phyloP scores from a whole-genome alignment of 768 basidiomycete species.

The Termitomyces bulborhizus region DNA sequence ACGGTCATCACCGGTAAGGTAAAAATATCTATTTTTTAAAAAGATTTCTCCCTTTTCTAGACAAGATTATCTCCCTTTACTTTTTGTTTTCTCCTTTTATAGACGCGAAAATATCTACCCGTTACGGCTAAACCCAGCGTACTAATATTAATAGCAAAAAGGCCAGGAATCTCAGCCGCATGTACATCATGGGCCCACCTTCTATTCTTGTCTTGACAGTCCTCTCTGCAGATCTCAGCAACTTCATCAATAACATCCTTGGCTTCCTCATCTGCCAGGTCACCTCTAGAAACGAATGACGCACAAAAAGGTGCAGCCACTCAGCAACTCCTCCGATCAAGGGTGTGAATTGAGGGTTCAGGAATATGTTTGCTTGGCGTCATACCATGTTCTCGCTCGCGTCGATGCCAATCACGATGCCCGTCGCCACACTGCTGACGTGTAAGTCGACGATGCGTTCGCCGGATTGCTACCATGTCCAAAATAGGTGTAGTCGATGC shows the following conservation, averaged over 20 bases:
- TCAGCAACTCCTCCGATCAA: slow-evolving; percentile 47
- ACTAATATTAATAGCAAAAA: slow-evolving; percentile 29
- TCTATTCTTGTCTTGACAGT: slow-evolving; percentile 51
- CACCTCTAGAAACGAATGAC: slow-evolving; percentile 51
- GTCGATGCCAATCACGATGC: slow-evolving; percentile 66
- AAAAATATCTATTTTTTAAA: too few relatives aligned
- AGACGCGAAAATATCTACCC: too few relatives aligned
- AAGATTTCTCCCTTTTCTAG: too few relatives aligned
- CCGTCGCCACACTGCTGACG: slow-evolving; percentile 34
- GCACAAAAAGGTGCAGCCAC: slow-evolving; percentile 66
- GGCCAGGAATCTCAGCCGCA: slow-evolving; percentile 60
- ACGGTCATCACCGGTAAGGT: not conserved
- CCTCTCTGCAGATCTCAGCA: slow-evolving; percentile 45
- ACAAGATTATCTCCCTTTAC: too few relatives aligned
- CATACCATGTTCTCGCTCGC: slow-evolving; percentile 67
- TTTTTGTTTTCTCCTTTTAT: too few relatives aligned
- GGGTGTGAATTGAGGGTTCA: slow-evolving; percentile 51
- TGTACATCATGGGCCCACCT: slow-evolving; percentile 70
- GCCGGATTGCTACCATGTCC: slow-evolving; percentile 54
- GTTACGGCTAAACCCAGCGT: too few relatives aligned
- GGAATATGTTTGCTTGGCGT: slow-evolving; percentile 32
- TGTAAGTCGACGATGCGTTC: slow-evolving; percentile 63
- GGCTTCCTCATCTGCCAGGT: slow-evolving; percentile 47
- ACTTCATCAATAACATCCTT: slow-evolving; percentile 58
- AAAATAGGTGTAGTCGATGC: slow-evolving; percentile 51